Base-by-base conservation (phyloP, 2,329 filamentous ascomycete genomes). In the Hypoxylon rubiginosum region DNA sequence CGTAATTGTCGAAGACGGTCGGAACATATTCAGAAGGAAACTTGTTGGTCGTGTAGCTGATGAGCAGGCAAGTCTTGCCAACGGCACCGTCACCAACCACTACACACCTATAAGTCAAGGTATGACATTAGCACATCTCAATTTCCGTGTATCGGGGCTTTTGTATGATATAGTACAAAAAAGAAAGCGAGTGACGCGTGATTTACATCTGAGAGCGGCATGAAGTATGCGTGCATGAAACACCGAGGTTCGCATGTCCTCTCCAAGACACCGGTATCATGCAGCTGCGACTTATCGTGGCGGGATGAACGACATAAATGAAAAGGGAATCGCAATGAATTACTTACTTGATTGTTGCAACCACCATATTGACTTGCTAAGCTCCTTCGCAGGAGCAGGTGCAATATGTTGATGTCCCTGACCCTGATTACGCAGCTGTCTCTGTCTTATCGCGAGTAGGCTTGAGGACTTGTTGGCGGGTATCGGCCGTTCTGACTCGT, bases 1-100 rank as follows among this genome's bases (percentile, higher is more conserved):
- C 96, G 88, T 99, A 99, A 84, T 99, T 99, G 82, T 99, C 96
- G 82, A 99, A 99, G 71, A 99, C 96, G 30, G 96, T 99, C 56
- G 96, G 96, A 64, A 99, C 96, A 82, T 99, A 99, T 94, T 99
- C 96, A 76, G 94, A 97, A 36, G 96, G 96, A 82, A 99, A 99
- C 78, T 98, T 98, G 88, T 99, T 99, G 71, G 96, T 99, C 71
- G 96, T 99, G 84, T 99, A 99, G 80, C 93, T 97, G 84, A 99
- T 99, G 79, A 99, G 90, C 71, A 99, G 90, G 84, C 96, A 99
- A 73, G 96, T 99, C 88, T 99, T 99, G 81, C 96, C 96, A 74
- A 99, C 96, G 72, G 96, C 96, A 94, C 96, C 96, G 82, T 99
- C 96, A 80, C 96, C 96, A 77, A 99, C 96, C 75, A 99, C 96